Conservation (phyloP, 1,284 basidiomycete species). For the Marasmius oreades region DNA sequence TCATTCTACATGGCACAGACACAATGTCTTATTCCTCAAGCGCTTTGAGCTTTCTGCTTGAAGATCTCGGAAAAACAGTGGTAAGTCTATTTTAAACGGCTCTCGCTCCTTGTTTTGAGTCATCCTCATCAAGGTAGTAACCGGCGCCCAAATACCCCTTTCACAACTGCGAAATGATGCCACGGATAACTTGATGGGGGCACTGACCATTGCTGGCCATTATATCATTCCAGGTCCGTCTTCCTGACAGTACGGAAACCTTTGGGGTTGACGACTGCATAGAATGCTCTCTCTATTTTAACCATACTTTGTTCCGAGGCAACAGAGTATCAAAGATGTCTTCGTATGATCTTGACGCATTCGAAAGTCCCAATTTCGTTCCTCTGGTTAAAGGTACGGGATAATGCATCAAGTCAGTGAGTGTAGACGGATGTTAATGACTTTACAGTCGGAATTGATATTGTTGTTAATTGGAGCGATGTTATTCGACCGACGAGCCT, state of each 20-base stretch:
- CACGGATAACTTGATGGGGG: conserved; percentile 85
- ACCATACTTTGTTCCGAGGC: conserved; percentile 83
- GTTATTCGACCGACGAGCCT: conserved; percentile 78
- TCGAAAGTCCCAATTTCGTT: conserved; percentile 82
- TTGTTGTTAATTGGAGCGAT: conserved; percentile 83
- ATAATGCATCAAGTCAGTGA: not conserved
- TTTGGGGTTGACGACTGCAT: conserved; percentile 3
- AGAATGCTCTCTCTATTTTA: conserved; percentile 88
- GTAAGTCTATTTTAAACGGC: conserved; percentile 34
- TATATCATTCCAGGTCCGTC: conserved; percentile 81
- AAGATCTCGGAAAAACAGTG: conserved; percentile 88
- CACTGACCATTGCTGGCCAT: conserved; percentile 84
- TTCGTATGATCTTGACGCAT: conserved; percentile 84
- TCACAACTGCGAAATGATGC: conserved; percentile 89
- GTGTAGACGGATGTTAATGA: not conserved
- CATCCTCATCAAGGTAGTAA: conserved; percentile 58
- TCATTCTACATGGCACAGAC: conserved; percentile 90
- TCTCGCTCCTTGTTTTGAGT: not conserved
- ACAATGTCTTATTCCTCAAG: conserved; percentile 90
- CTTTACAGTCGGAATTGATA: conserved; percentile 78
- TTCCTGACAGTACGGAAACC: not conserved
- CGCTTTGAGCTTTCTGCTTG: conserved; percentile 84
- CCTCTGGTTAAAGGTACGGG: conserved; percentile 76
- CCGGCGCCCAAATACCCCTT: conserved; percentile 90
- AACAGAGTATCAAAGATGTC: conserved; percentile 86